Percentiles rank a stretch among this genome's conserved stretches.
These are phyloP conservation scores for Scenedesmus sp. DNA, from an alignment of 163 green algal genomes.

Conservation along the genomic window DNA sequence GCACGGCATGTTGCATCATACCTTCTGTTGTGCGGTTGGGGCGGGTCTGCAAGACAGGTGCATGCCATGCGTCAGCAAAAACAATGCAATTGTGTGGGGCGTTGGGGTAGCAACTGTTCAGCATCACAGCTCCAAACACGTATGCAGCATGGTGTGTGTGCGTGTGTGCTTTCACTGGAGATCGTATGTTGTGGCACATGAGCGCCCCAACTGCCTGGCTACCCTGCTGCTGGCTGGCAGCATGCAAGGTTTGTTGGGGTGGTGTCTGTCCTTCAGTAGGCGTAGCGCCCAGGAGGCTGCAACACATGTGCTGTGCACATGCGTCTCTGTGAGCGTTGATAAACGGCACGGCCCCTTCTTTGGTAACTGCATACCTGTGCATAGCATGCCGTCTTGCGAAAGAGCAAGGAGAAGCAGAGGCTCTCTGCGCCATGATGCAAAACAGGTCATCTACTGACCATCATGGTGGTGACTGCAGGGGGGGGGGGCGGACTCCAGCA, in stretches of 20 bases:
- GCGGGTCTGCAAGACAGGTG: not conserved
- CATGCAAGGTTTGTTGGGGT: not conserved
- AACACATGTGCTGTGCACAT: not conserved
- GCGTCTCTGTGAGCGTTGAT: not conserved
- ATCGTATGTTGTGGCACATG: not conserved
- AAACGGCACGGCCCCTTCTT: not conserved
- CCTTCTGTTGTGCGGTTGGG: not conserved
- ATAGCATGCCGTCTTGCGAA: too few species aligned
- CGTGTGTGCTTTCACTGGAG: not conserved
- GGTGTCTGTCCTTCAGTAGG: not conserved
- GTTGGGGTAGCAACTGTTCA: not conserved
- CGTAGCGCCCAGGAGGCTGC: not conserved
- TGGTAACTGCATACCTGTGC: not conserved
- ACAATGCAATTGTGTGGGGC: not conserved
- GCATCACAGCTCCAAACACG: not conserved
- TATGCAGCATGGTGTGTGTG: not conserved
- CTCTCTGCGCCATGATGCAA: too few species aligned
- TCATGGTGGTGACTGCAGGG: too few species aligned
- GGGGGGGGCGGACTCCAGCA: too few species aligned
- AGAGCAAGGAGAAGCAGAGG: too few species aligned
- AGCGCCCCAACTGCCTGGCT: too few species aligned
- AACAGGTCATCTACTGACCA: too few species aligned
- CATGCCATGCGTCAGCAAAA: not conserved
- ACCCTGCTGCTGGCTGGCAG: too few species aligned
- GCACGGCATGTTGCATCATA: not conserved